Evolutionary conservation across 2,329 filamentous ascomycete species (phyloP), one percentile per base, ranked within the genome.

Genomic region (Thermomyces lanuginosus): DNA sequence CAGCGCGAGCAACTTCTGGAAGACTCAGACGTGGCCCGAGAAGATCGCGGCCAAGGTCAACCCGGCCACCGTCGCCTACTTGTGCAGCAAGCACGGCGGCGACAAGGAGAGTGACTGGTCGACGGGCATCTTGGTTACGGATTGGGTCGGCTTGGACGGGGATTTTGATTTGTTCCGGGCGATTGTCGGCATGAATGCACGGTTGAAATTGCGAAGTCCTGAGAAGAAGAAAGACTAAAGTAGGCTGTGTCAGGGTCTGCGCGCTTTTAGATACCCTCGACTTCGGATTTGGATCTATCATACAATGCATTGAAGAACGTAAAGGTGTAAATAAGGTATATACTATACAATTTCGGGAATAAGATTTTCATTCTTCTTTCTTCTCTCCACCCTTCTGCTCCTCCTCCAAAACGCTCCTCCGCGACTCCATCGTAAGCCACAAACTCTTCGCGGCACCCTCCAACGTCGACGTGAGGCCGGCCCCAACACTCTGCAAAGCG

Each of bases 1-100:
- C 35, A 82, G 68, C 39, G 89, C 76, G 1, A 86, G 77, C 51
- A 93, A 93, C 57, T 95, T 95, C 60, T 95, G 86, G 73, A 84
- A 81, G 38, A 63, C 76, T 1, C 72, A 70, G 29, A 92, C 83
- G 53, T 98, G 89, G 89, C 89, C 89, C 0, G 84, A 92, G 52
- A 76, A 70, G 44, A 81, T 98, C 48, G 86, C 89, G 1, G 75
- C 72, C 11, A 81, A 78, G 56, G 65, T 92, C 25, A 95, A 95
- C 57, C 79, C 84, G 10, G 72, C 75, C 2, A 66, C 64, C n/a
- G 58, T 67, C 21, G 60, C 65, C 34, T 69, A 69, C 48, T 43
- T 75, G 27, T 70, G 67, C 38, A 51, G 54, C 35, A 61, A 55
- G 30, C 66, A 72, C 42, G 55, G 47, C 21, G 40, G 49, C 30